Evolutionary conservation across 2,329 filamentous ascomycete species (phyloP), one percentile per base, ranked within the genome.

Genomic region (Erysiphe neolycopersici): DNA sequence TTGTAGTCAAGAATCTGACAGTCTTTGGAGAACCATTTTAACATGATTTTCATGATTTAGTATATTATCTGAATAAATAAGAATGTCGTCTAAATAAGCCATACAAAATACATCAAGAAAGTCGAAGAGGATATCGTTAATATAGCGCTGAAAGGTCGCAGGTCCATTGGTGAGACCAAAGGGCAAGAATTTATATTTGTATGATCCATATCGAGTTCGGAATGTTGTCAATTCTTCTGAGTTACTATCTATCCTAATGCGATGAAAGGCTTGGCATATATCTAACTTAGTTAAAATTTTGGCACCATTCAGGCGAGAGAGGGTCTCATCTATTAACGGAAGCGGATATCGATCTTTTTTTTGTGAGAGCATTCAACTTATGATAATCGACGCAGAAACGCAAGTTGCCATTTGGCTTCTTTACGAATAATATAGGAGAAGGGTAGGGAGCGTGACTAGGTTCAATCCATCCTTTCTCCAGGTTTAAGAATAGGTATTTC

Each of bases 31-130:
- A 12, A 47, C 38, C 29, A 43, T 26, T n/a, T 45, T 19, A 1
- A 45, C n/a, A 33, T 47, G 19, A 16, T 31, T n/a, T 19, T 33
- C 26, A 42, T 47, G 38, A 5, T 43, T 16, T 13, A 29, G 3
- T 2, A 26, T 3, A 8, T 41, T 33, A 4, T 45, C n/a, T 4
- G 29, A 47, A 16, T 45, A 45, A 31, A 45, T 47, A 13, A 47
- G 18, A 12, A 47, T 47, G 41, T 47, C 32, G 22, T 47, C 26
- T 14, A 47, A 33, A 22, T 46, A 46, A 4, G 32, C 35, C 3
- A 32, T 44, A 26, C 29, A 45, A 37, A 44, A 43, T 1, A 30
- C 11, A 18, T 47, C 30, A n/a, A 45, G 30, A 22, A 37, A 45
- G 11, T 43, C 30, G 11, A 40, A 39, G 5, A 45, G 22, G 16